Percentiles rank a stretch among this genome's conserved stretches.
Conservation (phyloP, 1,284 basidiomycete genomes). For the Sanguinoderma infundibulare region DNA sequence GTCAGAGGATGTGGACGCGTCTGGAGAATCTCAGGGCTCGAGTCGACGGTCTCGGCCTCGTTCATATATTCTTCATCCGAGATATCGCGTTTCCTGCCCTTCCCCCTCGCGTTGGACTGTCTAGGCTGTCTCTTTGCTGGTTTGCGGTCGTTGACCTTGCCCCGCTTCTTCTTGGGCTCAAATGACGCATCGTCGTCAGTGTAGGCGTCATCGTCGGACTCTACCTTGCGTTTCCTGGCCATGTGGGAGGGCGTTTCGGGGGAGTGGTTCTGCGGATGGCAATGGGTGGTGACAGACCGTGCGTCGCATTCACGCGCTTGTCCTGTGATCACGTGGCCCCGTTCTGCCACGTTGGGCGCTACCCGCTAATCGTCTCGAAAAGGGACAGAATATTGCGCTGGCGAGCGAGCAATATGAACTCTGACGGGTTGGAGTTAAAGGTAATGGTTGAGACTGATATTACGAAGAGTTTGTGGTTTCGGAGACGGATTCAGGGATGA, state of each 20-base stretch:
- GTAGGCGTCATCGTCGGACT: slow-evolving; percentile 16
- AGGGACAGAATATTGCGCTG: neutral
- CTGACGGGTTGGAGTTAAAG: neutral
- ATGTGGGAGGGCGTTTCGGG: slow-evolving; percentile 4
- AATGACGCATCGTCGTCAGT: slow-evolving; percentile 23
- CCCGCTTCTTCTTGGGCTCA: slow-evolving; percentile 21
- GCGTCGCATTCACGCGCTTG: too few relatives aligned
- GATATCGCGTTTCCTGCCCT: slow-evolving; percentile 15
- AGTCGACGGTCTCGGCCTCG: slow-evolving; percentile 2
- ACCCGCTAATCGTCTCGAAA: neutral
- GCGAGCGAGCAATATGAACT: neutral
- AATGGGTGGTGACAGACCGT: neutral
- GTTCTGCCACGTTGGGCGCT: slow-evolving; percentile 1
- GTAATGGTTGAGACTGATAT: slow-evolving; percentile 16
- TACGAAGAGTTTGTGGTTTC: slow-evolving; percentile 10
- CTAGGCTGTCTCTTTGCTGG: slow-evolving; percentile 7
- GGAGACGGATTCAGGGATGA: slow-evolving; percentile 22
- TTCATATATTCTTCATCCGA: slow-evolving; percentile 7
- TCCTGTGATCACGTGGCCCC: slow-evolving; percentile 12
- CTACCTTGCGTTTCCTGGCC: slow-evolving; percentile 28
- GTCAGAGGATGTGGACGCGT: slow-evolving; percentile 36
- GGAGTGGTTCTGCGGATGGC: neutral
- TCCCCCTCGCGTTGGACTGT: slow-evolving; percentile 10
- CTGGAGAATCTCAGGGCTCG: neutral
- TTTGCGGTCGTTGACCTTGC: slow-evolving; percentile 7